Evolutionary conservation across 768 basidiomycete genomes (phyloP).

Genomic region (Rhodosporidiobolus sp.): DNA sequence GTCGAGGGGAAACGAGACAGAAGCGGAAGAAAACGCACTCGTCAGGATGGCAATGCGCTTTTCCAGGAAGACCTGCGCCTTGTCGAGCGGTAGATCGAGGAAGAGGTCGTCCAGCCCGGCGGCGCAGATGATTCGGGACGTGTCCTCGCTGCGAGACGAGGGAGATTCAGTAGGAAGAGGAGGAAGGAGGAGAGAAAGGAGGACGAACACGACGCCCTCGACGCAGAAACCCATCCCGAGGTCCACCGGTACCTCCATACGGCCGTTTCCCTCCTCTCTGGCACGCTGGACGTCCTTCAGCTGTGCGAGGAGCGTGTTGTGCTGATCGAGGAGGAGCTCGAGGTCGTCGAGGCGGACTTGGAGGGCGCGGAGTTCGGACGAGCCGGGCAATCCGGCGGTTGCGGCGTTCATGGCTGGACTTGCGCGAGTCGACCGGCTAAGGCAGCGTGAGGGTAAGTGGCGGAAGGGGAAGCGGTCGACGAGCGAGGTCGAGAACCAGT

Average conservation of each 20-base stretch:
- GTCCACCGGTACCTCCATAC: slow-evolving; percentile 14
- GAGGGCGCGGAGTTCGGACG: slow-evolving; percentile 3
- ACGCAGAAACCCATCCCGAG: slow-evolving; percentile 9
- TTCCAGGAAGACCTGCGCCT: slow-evolving; percentile 5
- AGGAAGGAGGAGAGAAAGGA: not conserved
- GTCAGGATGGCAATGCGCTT: slow-evolving; percentile 7
- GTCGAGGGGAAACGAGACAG: no score
- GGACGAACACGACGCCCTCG: slow-evolving; percentile 26
- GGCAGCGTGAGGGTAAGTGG: no score
- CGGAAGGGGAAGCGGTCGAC: no score
- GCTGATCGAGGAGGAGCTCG: not conserved
- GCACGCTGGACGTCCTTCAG: not conserved
- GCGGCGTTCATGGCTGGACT: not conserved
- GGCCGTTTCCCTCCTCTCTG: not conserved
- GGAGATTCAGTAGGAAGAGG: no score
- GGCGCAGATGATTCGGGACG: slow-evolving; percentile 2
- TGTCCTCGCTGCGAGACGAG: not conserved
- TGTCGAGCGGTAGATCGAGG: slow-evolving; percentile 18
- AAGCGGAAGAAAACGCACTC: not conserved
- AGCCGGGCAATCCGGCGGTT: not conserved
- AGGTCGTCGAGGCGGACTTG: not conserved
- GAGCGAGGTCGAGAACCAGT: no score
- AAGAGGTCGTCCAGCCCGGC: slow-evolving; percentile 22
- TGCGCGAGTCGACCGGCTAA: not conserved
- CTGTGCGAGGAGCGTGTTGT: not conserved